These are phyloP conservation scores for Blastobotrys terrestris DNA, from an alignment of 805 yeast genomes.

Conservation along the genomic window DNA sequence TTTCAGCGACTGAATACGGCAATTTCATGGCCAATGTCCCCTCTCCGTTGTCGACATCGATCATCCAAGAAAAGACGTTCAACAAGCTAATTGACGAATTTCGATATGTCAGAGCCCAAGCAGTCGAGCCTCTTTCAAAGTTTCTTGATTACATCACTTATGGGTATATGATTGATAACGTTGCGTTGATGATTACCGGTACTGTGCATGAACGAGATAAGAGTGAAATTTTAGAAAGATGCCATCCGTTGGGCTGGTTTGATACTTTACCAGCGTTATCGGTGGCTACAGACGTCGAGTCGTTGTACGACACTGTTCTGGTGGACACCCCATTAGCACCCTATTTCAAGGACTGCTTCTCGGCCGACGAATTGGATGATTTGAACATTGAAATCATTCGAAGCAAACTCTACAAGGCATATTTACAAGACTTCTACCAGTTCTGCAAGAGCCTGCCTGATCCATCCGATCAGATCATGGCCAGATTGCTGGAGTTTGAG, in stretches of 20 bases:
- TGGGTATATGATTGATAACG: slow-evolving; percentile 98
- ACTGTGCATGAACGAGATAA: slow-evolving; percentile 93
- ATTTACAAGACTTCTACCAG: slow-evolving; percentile 75
- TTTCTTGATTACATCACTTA: slow-evolving; percentile 91
- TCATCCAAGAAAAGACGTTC: slow-evolving; percentile 75
- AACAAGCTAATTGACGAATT: slow-evolving; percentile 75
- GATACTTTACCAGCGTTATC: slow-evolving; percentile 93
- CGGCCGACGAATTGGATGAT: slow-evolving; percentile 84
- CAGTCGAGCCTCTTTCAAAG: slow-evolving; percentile 70
- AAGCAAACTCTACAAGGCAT: slow-evolving; percentile 87
- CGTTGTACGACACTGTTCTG: slow-evolving; percentile 85
- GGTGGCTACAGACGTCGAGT: slow-evolving; percentile 90
- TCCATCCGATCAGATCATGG: slow-evolving; percentile 83
- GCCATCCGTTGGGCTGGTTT: slow-evolving; percentile 98
- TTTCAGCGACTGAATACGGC: slow-evolving; percentile 94
- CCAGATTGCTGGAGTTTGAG: slow-evolving; percentile 71
- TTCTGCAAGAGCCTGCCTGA: slow-evolving; percentile 60
- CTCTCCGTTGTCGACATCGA: slow-evolving; percentile 75
- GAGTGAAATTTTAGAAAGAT: slow-evolving; percentile 77
- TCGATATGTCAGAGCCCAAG: slow-evolving; percentile 76
- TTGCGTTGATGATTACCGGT: slow-evolving; percentile 92
- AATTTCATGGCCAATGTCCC: slow-evolving; percentile 78
- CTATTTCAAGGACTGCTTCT: slow-evolving; percentile 82
- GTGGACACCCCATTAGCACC: slow-evolving; percentile 98
- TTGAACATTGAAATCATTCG: slow-evolving; percentile 91